Base-by-base conservation (phyloP, 306 rosid species). In the Senna tora region DNA sequence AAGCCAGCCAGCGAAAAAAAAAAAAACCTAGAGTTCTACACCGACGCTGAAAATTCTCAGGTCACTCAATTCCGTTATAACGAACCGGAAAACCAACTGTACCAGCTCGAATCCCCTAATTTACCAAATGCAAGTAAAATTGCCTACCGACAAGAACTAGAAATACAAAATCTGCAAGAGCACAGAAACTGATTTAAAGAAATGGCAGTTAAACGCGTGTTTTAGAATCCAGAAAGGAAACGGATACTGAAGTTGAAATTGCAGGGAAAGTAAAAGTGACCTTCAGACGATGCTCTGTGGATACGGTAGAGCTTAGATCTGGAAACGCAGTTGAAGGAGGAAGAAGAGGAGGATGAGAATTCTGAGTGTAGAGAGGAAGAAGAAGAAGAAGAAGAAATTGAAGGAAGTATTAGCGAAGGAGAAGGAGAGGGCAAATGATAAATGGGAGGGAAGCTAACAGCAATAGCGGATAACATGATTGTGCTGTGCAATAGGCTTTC, bases 221-320 rank as follows among this genome's bases (percentile, higher is more conserved):
- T 41, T 64, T 0, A 51, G n/a, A n/a, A n/a, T n/a, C n/a, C n/a
- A n/a, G n/a, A n/a, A n/a, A n/a, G n/a, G n/a, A n/a, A n/a, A 41
- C 32, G 17, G 4, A 63, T 21, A 80, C 66, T 45, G 7, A 53
- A 62, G 59, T 20, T 51, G 1, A 71, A 36, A 80, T 69, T 52
- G 73, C 20, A 16, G 47, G 76, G 62, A 64, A 83, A 60, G 53
- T 54, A 0, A 50, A 13, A 9, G 55, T 17, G 7, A 87, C 98
- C 94, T 87, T 89, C 82, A 62, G 93, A 75, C 53, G 94, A 84
- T 5, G 86, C 86, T 84, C 71, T 81, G 0, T 0, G 76, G 28
- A 56, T 41, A 71, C 10, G 71, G 5, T 79, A 79, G 83, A 78
- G 83, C 74, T 89, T 88, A 9, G 79, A 82, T 54, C 76, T 77